phyloP scores from a whole-genome alignment of 1,284 basidiomycete genomes.

The Pascua guehoae region DNA sequence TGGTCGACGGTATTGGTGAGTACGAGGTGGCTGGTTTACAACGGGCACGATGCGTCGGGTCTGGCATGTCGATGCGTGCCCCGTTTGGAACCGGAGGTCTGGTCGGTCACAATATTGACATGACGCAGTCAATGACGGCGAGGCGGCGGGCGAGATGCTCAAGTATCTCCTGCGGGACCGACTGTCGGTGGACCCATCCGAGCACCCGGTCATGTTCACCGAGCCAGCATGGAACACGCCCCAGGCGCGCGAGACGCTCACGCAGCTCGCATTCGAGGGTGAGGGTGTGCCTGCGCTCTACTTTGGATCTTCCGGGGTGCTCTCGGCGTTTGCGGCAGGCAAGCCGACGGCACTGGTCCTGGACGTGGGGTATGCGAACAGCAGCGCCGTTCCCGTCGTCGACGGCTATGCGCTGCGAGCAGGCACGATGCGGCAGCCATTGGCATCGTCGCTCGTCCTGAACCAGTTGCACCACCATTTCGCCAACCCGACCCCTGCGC shows the following conservation, averaged over 20 bases:
- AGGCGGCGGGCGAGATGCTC: conserved; percentile 68
- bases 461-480: conserved; percentile 46
- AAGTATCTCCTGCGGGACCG: conserved; percentile 70
- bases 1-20: conserved; percentile 81
- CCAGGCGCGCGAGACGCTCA: conserved; percentile 84
- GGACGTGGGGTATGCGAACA: conserved; percentile 83
- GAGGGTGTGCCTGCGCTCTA: conserved; percentile 94
- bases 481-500: conserved; percentile 24
- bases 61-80: neutral
- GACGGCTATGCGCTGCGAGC: conserved; percentile 97
- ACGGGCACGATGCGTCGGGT: too few relatives aligned
- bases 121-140: conserved; percentile 68
- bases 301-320: conserved; percentile 90
- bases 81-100: neutral
- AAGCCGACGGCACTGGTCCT: conserved; percentile 94
- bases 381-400: conserved; percentile 89
- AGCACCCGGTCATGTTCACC: conserved; percentile 90
- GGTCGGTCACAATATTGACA: neutral
- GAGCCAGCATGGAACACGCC: conserved; percentile 95
- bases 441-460: conserved; percentile 42
- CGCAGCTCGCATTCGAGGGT: conserved; percentile 95
- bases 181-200: conserved; percentile 63
- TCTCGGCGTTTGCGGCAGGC: conserved; percentile 95
- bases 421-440: conserved; percentile 51
- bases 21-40: conserved; percentile 14